These are phyloP conservation scores for Spathaspora passalidarum DNA, from an alignment of 805 yeast species.

Conservation along the genomic window DNA sequence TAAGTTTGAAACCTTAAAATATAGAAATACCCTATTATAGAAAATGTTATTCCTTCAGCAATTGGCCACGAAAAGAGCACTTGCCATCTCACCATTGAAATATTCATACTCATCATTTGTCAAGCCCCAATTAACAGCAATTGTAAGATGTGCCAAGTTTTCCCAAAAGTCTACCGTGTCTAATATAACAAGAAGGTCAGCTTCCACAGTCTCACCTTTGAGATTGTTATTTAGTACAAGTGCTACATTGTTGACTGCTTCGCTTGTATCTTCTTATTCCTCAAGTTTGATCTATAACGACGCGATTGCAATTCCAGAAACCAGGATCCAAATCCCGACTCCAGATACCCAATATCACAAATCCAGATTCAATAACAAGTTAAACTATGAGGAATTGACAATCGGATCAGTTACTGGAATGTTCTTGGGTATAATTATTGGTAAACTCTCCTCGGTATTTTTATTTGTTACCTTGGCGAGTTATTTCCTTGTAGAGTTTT, in stretches of 20 bases:
- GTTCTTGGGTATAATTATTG: slow-evolving; percentile 56
- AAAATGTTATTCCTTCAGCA: background rate
- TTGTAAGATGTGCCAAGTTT: background rate
- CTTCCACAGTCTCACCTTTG: slow-evolving; percentile 3
- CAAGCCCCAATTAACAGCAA: background rate
- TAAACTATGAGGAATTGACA: slow-evolving; percentile 61
- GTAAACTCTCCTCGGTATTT: slow-evolving; percentile 54
- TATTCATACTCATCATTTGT: background rate
- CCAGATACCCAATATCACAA: slow-evolving; percentile 3
- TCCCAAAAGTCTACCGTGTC: background rate
- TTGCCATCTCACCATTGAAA: background rate
- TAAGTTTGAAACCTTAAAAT: too few species aligned
- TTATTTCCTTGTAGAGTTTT: slow-evolving; percentile 47
- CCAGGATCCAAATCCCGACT: background rate
- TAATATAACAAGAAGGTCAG: background rate
- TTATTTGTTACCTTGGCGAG: slow-evolving; percentile 48
- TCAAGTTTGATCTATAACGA: slow-evolving; percentile 6
- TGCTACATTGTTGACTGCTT: slow-evolving; percentile 1
- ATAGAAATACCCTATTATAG: too few species aligned
- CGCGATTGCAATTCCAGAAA: background rate
- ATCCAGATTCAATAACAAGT: slow-evolving; percentile 38
- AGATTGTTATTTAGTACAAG: slow-evolving; percentile 8
- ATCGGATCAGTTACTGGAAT: slow-evolving; percentile 64
- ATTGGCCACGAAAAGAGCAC: background rate
- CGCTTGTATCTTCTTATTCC: slow-evolving; percentile 1